Conservation (phyloP, 495 filamentous ascomycete genomes). For the Penicillium ochrochloron region DNA sequence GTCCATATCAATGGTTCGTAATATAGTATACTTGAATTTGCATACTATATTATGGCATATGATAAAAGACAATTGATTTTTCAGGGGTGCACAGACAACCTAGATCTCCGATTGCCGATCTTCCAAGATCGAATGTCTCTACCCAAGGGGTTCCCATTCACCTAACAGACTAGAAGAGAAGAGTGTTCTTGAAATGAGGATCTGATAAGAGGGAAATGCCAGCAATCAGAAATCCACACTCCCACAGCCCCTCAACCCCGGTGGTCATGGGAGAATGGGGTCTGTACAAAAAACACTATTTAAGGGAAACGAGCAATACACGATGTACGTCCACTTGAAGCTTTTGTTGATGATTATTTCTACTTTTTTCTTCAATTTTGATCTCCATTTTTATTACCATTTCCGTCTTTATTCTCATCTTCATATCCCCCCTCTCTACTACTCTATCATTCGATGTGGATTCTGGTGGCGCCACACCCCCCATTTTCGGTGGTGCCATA, state of each 20-base stretch:
- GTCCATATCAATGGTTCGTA: neutral
- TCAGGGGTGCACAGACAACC: neutral
- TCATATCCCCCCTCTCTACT: neutral
- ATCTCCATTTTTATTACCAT: conserved; percentile 6
- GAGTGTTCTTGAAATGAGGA: neutral
- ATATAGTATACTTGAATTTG: neutral
- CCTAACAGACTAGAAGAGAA: neutral
- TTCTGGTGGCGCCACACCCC: neutral
- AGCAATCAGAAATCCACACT: neutral
- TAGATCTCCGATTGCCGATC: neutral
- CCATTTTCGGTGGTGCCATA: neutral
- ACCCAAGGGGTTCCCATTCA: neutral
- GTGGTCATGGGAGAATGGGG: neutral
- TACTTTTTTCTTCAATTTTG: neutral
- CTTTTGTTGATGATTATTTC: conserved; percentile 12
- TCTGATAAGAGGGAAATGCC: neutral
- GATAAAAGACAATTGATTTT: neutral
- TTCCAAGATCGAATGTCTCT: neutral
- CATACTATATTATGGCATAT: neutral
- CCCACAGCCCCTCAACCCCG: neutral
- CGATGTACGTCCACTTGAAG: conserved; percentile 27
- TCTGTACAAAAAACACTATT: conserved; percentile 4
- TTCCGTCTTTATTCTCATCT: neutral
- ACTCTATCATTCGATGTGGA: neutral
- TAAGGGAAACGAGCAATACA: conserved; percentile 39